These are phyloP conservation scores for Microsporum ferrugineum DNA, from an alignment of 2,329 filamentous ascomycete species.

Conservation along the genomic window DNA sequence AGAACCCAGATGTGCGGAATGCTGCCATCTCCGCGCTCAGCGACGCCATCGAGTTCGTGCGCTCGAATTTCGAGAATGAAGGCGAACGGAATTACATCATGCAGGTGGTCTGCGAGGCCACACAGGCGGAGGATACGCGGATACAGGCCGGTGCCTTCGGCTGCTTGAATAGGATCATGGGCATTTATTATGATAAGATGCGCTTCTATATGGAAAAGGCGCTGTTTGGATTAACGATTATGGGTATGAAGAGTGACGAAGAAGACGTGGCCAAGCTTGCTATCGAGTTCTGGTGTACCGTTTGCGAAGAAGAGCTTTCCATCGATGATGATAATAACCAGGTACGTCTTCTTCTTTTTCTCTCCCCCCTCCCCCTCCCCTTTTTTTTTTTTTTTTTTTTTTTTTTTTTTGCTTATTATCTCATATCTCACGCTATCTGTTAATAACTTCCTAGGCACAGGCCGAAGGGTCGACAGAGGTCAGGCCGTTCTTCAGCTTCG, in stretches of 20 bases:
- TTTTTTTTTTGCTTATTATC: too few species aligned
- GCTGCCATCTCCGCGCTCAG: slow-evolving; percentile 89
- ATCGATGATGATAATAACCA: slow-evolving; percentile 95
- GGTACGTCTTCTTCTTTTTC: slow-evolving; percentile 36
- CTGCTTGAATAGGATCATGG: slow-evolving; percentile 97
- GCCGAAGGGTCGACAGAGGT: slow-evolving; percentile 69
- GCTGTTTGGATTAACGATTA: slow-evolving; percentile 88
- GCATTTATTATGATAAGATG: slow-evolving; percentile 98
- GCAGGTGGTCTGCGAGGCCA: slow-evolving; percentile 99
- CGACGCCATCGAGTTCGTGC: slow-evolving; percentile 93
- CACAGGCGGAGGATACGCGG: slow-evolving; percentile 77
- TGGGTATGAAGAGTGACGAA: slow-evolving; percentile 96
- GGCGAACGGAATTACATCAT: slow-evolving; percentile 99
- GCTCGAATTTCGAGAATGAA: slow-evolving; percentile 98
- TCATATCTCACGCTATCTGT: not conserved
- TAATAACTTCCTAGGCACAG: slow-evolving; percentile 33
- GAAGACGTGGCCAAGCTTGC: slow-evolving; percentile 97
- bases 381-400: too few species aligned
- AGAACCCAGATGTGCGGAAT: slow-evolving; percentile 78
- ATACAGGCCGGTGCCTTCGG: slow-evolving; percentile 96
- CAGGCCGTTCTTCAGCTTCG: slow-evolving; percentile 92
- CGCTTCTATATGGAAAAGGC: slow-evolving; percentile 99
- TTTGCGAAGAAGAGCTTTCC: slow-evolving; percentile 94
- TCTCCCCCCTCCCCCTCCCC: not conserved
- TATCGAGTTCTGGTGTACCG: slow-evolving; percentile 99